Evolutionary conservation across 495 filamentous ascomycete genomes (phyloP), one percentile per base, ranked within the genome.

Genomic region (Margaritispora aquatica): DNA sequence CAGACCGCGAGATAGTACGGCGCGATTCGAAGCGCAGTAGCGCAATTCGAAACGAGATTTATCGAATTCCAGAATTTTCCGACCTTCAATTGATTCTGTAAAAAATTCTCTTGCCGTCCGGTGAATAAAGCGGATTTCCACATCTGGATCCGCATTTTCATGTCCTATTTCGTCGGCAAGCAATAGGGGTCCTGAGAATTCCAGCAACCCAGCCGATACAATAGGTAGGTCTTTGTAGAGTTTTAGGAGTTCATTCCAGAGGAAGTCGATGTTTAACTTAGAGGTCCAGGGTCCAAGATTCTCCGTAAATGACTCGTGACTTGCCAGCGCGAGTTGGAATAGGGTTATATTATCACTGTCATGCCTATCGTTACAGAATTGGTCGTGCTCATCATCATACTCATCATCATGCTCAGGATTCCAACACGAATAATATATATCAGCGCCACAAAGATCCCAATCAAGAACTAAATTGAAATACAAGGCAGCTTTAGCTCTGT

Each of bases 401-500:
- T 5, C 5, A 13, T 34, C 29, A 5, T 5, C 13, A 34, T 34
- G 29, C 29, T 34, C 29, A 13, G 29, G 29, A 34, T 34, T 34
- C 29, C 29, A 34, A 34, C 13, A 34, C 5, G 29, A 34, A 13
- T 34, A 34, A 34, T 5, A 34, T 34, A 13, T 34, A 5, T 34
- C 13, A 34, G 29, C 29, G 13, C 13, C 13, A 34, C 29, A 34
- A n/a, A n/a, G n/a, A n/a, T 50, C 47, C 47, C 47, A 52, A 29
- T 52, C 23, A 17, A 52, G 50, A 24, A 52, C 50, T 15, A 52
- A 26, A 20, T 52, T 52, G 50, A 52, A 52, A 27, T 20, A 27
- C 15, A 52, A 29, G 21, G 50, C 50, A 52, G 50, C 50, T 29
- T 52, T 20, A 29, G 23, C 50, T 26, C 24, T 52, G 21, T 52